Evolutionary conservation across 805 yeast species (phyloP).

Genomic region (Candida koratica): DNA sequence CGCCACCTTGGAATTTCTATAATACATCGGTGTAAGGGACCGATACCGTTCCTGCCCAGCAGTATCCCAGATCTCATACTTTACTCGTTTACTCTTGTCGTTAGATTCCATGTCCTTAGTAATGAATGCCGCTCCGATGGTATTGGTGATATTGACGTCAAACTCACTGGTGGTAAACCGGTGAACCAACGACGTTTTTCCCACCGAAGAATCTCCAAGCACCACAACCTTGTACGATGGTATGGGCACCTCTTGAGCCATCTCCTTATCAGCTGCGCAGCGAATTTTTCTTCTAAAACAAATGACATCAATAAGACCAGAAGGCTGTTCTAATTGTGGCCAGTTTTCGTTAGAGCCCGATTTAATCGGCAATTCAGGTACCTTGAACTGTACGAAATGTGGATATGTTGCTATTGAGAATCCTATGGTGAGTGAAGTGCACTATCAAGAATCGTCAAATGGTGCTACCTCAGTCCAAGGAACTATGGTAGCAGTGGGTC

Average conservation of each 20-base stretch:
- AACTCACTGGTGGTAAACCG: slow-evolving; percentile 71
- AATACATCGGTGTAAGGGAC: slow-evolving; percentile 79
- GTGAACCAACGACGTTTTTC: slow-evolving; percentile 73
- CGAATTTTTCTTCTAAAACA: slow-evolving; percentile 3
- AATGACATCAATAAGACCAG: slow-evolving; percentile 3
- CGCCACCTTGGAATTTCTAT: slow-evolving; percentile 67
- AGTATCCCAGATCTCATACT: slow-evolving; percentile 82
- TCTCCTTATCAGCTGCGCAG: slow-evolving; percentile 1
- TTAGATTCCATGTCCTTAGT: slow-evolving; percentile 55
- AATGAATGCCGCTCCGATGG: slow-evolving; percentile 98
- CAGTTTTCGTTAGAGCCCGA: slow-evolving; percentile 9
- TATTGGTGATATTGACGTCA: slow-evolving; percentile 77
- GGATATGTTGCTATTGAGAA: slow-evolving; percentile 88
- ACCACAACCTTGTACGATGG: slow-evolving; percentile 40
- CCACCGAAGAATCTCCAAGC: slow-evolving; percentile 55
- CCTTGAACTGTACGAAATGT: slow-evolving; percentile 75
- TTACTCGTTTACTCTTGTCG: slow-evolving; percentile 37
- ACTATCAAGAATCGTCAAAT: slow-evolving; percentile 84
- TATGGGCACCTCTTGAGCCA: slow-evolving; percentile 10
- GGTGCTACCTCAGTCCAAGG: slow-evolving; percentile 98
- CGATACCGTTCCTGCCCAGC: slow-evolving; percentile 82
- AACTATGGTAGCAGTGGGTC: slow-evolving; percentile 85
- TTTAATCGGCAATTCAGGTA: slow-evolving; percentile 47
- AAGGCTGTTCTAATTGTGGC: slow-evolving; percentile 8
- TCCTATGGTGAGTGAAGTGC: slow-evolving; percentile 92